These are phyloP conservation scores for Bipolaris oryzae DNA, from an alignment of 2,329 filamentous ascomycete species.

Conservation along the genomic window DNA sequence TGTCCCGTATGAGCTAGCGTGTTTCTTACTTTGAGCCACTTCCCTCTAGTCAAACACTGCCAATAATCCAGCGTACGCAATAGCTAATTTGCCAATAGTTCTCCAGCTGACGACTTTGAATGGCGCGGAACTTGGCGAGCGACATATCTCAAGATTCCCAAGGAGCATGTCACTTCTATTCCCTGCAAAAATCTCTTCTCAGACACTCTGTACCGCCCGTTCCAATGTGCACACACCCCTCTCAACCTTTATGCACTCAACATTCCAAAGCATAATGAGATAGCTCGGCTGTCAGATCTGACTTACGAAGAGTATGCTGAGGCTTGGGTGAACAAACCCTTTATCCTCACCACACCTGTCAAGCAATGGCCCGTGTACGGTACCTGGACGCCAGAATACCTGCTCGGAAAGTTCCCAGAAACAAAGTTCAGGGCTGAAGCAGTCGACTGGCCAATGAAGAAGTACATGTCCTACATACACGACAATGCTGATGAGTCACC, in stretches of 20 bases:
- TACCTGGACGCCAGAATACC: conserved; percentile 72
- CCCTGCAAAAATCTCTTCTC: conserved; percentile 84
- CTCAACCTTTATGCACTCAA: conserved; percentile 69
- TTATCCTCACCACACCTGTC: conserved; percentile 83
- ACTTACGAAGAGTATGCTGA: conserved; percentile 74
- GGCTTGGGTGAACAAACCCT: conserved; percentile 79
- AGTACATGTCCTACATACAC: conserved; percentile 81
- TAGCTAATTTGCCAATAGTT: conserved; percentile 41
- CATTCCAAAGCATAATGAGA: conserved; percentile 77
- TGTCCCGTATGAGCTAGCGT: not conserved
- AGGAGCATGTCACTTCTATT: conserved; percentile 61
- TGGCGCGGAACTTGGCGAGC: conserved; percentile 89
- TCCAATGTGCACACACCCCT: conserved; percentile 80
- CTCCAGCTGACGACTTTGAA: conserved; percentile 55
- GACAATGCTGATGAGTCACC: conserved; percentile 84
- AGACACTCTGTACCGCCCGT: conserved; percentile 87
- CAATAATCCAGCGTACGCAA: not conserved
- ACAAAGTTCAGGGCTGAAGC: conserved; percentile 86
- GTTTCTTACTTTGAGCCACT: not conserved
- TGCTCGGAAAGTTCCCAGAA: conserved; percentile 68
- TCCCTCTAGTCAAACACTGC: not conserved
- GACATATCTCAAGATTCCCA: conserved; percentile 69
- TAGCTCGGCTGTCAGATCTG: conserved; percentile 71
- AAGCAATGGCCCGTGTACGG: conserved; percentile 79
- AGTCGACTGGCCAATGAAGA: conserved; percentile 87